phyloP scores from a whole-genome alignment of 108 stramenopile species.

The Pelagomonas calceolata region DNA sequence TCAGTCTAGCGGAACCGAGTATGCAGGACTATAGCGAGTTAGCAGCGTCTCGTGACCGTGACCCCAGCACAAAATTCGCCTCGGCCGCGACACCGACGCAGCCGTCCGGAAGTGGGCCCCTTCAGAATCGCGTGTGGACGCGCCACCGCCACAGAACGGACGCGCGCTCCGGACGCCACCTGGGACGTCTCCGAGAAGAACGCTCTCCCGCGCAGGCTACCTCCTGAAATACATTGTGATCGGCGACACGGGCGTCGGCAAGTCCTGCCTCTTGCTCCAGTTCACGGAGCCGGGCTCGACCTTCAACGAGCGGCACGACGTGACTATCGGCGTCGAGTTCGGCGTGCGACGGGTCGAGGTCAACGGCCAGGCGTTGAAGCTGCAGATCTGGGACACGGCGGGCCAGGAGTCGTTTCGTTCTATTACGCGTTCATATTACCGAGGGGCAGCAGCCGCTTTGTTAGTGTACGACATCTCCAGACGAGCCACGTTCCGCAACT shows the following conservation, averaged over 20 bases:
- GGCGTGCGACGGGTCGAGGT: conserved; percentile 45
- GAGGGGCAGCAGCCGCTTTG: conserved; percentile 51
- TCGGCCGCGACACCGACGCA: too few species aligned
- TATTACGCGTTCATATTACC: conserved; percentile 55
- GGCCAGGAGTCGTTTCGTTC: conserved; percentile 50
- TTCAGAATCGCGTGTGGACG: too few species aligned
- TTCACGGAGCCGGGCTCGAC: conserved; percentile 48
- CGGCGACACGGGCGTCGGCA: conserved; percentile 55
- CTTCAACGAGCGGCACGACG: conserved; percentile 49
- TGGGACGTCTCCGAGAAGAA: too few species aligned
- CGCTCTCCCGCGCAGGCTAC: too few species aligned
- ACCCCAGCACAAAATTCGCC: too few species aligned
- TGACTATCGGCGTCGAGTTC: conserved; percentile 57
- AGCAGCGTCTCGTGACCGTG: too few species aligned
- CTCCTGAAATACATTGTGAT: conserved; percentile 53
- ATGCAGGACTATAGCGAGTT: too few species aligned
- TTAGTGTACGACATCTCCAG: conserved; percentile 57
- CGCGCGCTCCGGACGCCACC: too few species aligned
- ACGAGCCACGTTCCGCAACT: conserved; percentile 52
- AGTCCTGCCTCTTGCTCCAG: conserved; percentile 51
- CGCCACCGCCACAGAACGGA: too few species aligned
- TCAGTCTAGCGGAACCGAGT: too few species aligned
- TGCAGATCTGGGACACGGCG: conserved; percentile 57
- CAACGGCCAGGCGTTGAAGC: conserved; percentile 35
- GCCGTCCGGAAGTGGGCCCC: too few species aligned